phyloP scores from a whole-genome alignment of 352 stramenopile genomes.

The Pythium dissotocum region DNA sequence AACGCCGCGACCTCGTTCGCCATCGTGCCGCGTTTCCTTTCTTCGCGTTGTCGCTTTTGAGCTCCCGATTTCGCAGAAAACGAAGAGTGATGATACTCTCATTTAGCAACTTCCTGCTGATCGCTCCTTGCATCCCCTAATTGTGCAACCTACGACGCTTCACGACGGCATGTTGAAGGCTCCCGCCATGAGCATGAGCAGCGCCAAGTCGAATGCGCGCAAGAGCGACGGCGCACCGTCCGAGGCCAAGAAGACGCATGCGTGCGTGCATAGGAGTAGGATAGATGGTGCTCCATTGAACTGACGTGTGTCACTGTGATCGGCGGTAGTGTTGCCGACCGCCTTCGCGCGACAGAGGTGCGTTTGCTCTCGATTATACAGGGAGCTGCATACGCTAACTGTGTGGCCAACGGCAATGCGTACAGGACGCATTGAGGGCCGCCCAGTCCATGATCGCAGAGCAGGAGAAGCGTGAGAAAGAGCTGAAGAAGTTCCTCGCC shows the following conservation, averaged over 20 bases:
- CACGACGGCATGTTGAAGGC: background rate
- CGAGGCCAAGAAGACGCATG: background rate
- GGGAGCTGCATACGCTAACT: background rate
- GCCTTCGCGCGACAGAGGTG: conserved; percentile 55
- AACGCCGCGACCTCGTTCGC: conserved; percentile 35
- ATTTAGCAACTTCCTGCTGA: background rate
- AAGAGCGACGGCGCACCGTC: background rate
- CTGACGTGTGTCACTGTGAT: background rate
- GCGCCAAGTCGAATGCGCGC: conserved; percentile 1
- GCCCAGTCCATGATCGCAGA: conserved; percentile 60
- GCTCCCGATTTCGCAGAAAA: conserved; percentile 8
- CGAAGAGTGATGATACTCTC: conserved; percentile 1
- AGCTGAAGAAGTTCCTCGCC: conserved; percentile 54
- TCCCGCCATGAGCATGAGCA: background rate
- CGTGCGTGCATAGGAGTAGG: background rate
- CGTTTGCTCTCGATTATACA: background rate
- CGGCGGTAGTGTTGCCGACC: conserved; percentile 43
- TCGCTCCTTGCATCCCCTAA: too few relatives aligned
- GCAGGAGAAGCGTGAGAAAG: conserved; percentile 62
- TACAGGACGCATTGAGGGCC: conserved; percentile 48
- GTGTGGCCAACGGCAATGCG: background rate
- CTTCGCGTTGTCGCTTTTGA: background rate
- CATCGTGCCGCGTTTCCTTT: conserved; percentile 18
- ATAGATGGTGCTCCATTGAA: background rate
- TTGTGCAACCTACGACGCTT: background rate